Percentiles rank a stretch among this genome's conserved stretches.
Evolutionary conservation across 306 rosid genomes (phyloP).

Genomic region (Lagenaria siceraria): DNA sequence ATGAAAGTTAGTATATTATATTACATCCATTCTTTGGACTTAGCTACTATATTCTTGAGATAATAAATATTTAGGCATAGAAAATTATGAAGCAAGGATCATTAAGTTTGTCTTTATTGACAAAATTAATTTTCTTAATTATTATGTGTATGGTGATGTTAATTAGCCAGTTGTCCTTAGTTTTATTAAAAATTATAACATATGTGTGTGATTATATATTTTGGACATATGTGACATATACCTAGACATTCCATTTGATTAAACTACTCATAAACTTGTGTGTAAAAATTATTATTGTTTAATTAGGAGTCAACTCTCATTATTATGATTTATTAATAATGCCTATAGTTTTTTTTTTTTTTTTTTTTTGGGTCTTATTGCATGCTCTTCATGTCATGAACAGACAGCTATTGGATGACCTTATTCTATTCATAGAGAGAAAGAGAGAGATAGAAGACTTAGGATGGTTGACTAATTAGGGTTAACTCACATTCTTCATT

Average conservation of each 20-base stretch:
- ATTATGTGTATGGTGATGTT: neutral
- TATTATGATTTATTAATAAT: neutral
- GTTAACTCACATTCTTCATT: neutral
- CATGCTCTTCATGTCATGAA: constrained; percentile 6
- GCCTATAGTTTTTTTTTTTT: neutral
- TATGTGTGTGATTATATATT: neutral
- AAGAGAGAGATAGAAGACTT: neutral
- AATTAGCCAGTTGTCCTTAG: neutral
- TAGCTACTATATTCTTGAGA: neutral
- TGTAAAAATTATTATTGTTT: neutral
- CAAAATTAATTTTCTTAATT: neutral
- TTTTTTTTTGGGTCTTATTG: neutral
- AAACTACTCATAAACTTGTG: neutral
- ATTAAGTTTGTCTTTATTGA: neutral
- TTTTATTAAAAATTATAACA: neutral
- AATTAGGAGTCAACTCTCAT: neutral
- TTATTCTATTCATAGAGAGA: neutral
- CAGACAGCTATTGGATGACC: neutral
- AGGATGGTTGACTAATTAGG: constrained; percentile 6
- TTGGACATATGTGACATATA: neutral
- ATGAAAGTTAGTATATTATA: neutral
- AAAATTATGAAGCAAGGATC: neutral
- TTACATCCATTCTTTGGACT: neutral
- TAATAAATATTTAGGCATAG: neutral
- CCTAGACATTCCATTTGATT: neutral